A percentile compares a stretch with the other conserved stretches of the same genome.
Evolutionary conservation across 805 yeast species (phyloP).

Genomic region (Candida pseudofarinosa): DNA sequence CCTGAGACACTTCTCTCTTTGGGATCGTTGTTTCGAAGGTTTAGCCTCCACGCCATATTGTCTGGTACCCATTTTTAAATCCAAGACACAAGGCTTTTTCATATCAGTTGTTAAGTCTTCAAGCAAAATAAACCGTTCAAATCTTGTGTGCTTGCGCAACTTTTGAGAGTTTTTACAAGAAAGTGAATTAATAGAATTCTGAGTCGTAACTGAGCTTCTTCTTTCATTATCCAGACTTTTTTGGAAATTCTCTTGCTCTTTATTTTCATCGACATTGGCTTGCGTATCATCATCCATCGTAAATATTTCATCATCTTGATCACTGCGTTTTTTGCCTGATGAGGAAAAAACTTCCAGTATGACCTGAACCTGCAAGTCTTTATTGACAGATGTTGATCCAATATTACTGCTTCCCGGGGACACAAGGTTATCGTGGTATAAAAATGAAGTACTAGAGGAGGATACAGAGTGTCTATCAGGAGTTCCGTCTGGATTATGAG

Average conservation of each 20-base stretch:
- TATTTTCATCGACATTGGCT: slow-evolving; percentile 13
- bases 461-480: neutral
- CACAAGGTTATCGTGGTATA: neutral
- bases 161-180: slow-evolving; percentile 1
- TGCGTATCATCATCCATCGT: slow-evolving; percentile 41
- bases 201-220: neutral
- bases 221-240: neutral
- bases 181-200: neutral
- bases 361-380: slow-evolving; percentile 36
- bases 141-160: slow-evolving; percentile 45
- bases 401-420: slow-evolving; percentile 1
- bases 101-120: slow-evolving; percentile 89
- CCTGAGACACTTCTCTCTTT: slow-evolving; percentile 69
- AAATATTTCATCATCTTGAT: slow-evolving; percentile 33
- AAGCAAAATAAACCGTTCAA: slow-evolving; percentile 77
- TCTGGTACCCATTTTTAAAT: slow-evolving; percentile 96
- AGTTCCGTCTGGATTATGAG: neutral
- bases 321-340: slow-evolving; percentile 4
- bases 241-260: slow-evolving; percentile 1
- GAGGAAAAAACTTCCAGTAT: slow-evolving; percentile 37
- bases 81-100: slow-evolving; percentile 84
- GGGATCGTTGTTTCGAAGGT: slow-evolving; percentile 67
- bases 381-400: slow-evolving; percentile 36
- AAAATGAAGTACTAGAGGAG: slow-evolving; percentile 1
- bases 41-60: slow-evolving; percentile 96